Evolutionary conservation across 345 rosid genomes (phyloP), one percentile per base, ranked within the genome.

Genomic region (Heritiera fomes): DNA sequence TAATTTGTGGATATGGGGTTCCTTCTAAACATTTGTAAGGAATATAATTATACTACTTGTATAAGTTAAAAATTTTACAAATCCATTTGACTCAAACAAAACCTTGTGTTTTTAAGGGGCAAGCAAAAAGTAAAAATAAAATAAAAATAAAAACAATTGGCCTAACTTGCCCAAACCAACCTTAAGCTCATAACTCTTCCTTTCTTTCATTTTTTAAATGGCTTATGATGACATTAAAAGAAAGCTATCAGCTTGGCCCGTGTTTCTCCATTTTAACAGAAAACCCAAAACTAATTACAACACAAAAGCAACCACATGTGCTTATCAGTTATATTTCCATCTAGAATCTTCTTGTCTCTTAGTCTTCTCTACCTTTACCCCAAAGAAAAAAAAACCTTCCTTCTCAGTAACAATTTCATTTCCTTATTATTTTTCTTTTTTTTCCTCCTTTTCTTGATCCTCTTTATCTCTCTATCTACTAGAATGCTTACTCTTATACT

Each of bases 51-150:
- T 40, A 45, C 28, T 65, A 17, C 49, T 18, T 66, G 6, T n/a
- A 66, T 8, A 41, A 13, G 10, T 32, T 34, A 34, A 14, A 34
- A 32, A 12, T 30, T 62, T 11, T 41, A 28, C 32, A 62, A 32
- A 62, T 62, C 67, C 6, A 62, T 62, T 62, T 62, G 43, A 62
- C 67, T 62, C 67, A 13, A 62, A 5, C n/a, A 64, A 15, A 63
- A 14, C n/a, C 68, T 63, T 63, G n/a, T 63, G n/a, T 32, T 63
- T 63, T 13, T 30, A 63, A 18, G 43, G 55, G n/a, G n/a, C 5
- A 32, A 32, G 15, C 14, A n/a, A 63, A 63, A 34, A 63, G 45
- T 3, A 17, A 18, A 64, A 64, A 7, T 2, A 41, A 41, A 41
- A 41, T 2, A 41, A 41, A 41, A 23, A 23, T 23, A 23, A 38